phyloP scores from a whole-genome alignment of 306 rosid species.

The Fragaria vesca region DNA sequence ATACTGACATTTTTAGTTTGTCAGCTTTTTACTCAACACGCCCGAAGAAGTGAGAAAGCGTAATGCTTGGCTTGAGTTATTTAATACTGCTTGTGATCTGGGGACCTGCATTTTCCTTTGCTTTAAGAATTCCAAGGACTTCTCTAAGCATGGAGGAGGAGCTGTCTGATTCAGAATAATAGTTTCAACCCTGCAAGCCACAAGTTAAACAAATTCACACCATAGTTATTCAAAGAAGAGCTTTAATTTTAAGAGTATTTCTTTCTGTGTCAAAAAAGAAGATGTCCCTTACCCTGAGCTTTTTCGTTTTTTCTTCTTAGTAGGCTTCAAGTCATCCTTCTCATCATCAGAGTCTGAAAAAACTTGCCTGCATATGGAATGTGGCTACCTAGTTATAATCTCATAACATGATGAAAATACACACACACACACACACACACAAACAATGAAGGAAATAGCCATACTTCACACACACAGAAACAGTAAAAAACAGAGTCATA shows the following conservation, averaged over 20 bases:
- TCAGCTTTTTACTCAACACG: constrained; percentile 42
- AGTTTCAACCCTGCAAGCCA: constrained; percentile 60
- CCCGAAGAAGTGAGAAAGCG: constrained; percentile 71
- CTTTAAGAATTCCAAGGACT: constrained; percentile 78
- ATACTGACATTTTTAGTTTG: background rate
- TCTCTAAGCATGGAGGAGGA: constrained; percentile 60
- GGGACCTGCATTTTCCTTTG: constrained; percentile 60
- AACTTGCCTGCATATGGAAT: constrained; percentile 49
- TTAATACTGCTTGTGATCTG: constrained; percentile 76
- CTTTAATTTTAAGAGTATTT: background rate
- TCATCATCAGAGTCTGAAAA: constrained; percentile 63
- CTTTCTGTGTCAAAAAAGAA: background rate
- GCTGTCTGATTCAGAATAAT: constrained; percentile 50
- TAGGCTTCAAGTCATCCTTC: constrained; percentile 40
- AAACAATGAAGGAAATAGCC: background rate
- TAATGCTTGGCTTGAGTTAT: constrained; percentile 75
- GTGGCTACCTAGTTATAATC: constrained; percentile 22
- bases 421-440: constrained; percentile 8
- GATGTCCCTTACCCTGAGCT: constrained; percentile 53
- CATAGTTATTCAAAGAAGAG: constrained; percentile 6
- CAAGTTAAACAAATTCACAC: background rate
- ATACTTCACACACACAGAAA: background rate
- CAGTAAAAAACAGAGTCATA: constrained; percentile 22
- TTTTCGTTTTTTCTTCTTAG: constrained; percentile 54
- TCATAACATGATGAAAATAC: background rate